Evolutionary conservation across 768 basidiomycete genomes (phyloP), one percentile per base, ranked within the genome.

Genomic region (Naganishia randhawae): DNA sequence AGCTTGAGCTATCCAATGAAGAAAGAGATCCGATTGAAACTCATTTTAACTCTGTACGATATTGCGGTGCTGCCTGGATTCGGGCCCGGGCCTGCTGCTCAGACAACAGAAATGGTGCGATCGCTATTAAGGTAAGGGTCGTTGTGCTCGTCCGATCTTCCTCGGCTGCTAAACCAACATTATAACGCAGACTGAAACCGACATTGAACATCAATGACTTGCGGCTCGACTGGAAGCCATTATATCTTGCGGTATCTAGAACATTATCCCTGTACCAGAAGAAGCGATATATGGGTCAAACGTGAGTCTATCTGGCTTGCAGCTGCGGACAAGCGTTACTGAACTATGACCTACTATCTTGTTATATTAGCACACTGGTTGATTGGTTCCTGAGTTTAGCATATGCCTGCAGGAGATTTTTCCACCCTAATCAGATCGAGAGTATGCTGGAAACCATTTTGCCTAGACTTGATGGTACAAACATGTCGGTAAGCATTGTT

Each of bases 361-460:
- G 13, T n/a, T 22, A 22, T 3, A n/a, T 19, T 25, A 61, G 57
- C 2, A 61, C 57, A 39, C 29, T 61, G 57, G 57, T 61, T 7
- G 57, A 61, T 25, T 61, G 57, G 57, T 61, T 39, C 7, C 14
- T 61, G 37, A 25, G 57, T 61, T 39, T 61, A 25, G 57, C 57
- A 78, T 53, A 76, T 81, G 52, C 77, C 78, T 39, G 82, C 81
- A 69, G 73, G 74, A 73, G 89, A 64, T 94, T 94, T 83, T 94
- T 92, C 80, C 91, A 92, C 73, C 92, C 92, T 19, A 86, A 89
- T 48, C 88, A 90, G 37, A 87, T 87, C 63, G 86, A 88, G 71
- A 89, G 90, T 73, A 94, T 96, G 91, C 85, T 96, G 33, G 83
- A 87, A n/a, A 87, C 85, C 0, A 92, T 94, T 76, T 81, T 96